Conservation (phyloP, 208 protist genomes). For the Acanthamoeba quina region DNA sequence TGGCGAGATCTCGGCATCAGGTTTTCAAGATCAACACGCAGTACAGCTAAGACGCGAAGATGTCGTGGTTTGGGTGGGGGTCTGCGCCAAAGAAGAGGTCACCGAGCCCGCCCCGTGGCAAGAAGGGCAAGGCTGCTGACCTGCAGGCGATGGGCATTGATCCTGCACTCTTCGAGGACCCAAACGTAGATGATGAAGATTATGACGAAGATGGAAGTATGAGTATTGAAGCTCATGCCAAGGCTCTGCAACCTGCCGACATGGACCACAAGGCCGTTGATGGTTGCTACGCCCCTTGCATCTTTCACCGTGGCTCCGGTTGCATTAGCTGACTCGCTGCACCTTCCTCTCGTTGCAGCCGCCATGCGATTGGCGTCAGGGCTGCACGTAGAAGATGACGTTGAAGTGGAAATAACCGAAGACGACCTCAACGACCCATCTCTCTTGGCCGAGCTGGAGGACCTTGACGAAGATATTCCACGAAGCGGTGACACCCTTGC, state of each 20-base stretch:
- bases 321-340: background rate
- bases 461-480: background rate
- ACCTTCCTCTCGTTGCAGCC: constrained; percentile 3
- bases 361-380: constrained; percentile 11
- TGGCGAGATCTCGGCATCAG: background rate
- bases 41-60: background rate
- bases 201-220: background rate
- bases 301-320: background rate
- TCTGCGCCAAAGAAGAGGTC: background rate
- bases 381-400: constrained; percentile 7
- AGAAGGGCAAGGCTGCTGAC: background rate
- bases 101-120: background rate
- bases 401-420: constrained; percentile 63
- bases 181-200: background rate
- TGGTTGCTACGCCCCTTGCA: background rate
- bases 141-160: constrained; percentile 15
- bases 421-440: constrained; percentile 56
- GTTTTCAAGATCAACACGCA: background rate
- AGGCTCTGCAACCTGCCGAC: background rate
- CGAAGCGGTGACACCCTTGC: background rate
- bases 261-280: constrained; percentile 2
- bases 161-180: constrained; percentile 15
- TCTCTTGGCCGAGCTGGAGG: constrained; percentile 34
- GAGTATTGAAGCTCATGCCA: constrained; percentile 3
- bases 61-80: constrained; percentile 29